Conservation (phyloP, 345 rosid species). For the Dipteronia sinensis region DNA sequence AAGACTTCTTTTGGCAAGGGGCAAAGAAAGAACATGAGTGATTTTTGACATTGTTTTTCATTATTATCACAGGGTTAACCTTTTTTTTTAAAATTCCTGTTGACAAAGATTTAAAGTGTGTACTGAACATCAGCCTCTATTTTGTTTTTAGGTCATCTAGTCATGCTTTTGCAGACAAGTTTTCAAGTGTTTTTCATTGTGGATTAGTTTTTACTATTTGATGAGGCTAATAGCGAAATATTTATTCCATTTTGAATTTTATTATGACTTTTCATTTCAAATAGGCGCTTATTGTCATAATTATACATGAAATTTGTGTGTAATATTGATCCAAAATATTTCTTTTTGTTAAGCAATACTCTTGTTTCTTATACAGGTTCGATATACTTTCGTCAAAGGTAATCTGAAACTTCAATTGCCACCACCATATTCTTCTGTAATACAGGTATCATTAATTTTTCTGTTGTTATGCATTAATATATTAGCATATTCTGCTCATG, state of each 20-base stretch:
- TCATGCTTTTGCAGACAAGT: background rate
- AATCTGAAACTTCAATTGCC: conserved; percentile 70
- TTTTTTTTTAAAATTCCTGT: background rate
- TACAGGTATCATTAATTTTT: conserved; percentile 55
- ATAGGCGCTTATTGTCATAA: background rate
- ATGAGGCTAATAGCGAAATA: background rate
- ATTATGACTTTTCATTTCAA: background rate
- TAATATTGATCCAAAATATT: background rate
- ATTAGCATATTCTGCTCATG: background rate
- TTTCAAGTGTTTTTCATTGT: background rate
- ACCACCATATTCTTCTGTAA: conserved; percentile 53
- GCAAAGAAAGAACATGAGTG: background rate
- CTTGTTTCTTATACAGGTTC: conserved; percentile 46
- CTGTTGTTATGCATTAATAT: background rate
- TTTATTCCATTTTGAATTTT: background rate
- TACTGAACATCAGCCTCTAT: background rate
- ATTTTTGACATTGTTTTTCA: background rate
- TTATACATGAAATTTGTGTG: background rate
- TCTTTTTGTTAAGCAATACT: conserved; percentile 1
- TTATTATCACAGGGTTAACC: background rate
- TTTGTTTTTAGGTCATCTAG: background rate
- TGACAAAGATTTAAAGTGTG: background rate
- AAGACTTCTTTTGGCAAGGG: background rate
- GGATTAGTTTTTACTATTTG: background rate
- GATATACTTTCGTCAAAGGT: conserved; percentile 70